Evolutionary conservation across 2,329 filamentous ascomycete genomes (phyloP).

Genomic region (Fusarium oxysporum): DNA sequence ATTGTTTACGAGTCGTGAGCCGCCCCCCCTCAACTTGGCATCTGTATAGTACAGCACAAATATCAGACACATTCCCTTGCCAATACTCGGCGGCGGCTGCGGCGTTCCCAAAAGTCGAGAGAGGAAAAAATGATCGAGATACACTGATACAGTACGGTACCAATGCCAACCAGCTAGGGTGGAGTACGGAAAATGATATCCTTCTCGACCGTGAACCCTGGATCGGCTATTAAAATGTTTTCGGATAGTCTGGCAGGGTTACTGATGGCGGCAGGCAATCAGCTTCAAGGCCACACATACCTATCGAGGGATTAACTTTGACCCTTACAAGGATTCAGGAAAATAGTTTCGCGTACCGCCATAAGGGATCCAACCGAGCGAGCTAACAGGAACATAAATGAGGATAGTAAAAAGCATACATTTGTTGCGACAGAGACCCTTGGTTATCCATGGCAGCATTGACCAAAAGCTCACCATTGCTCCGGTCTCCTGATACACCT

Average conservation of each 20-base stretch:
- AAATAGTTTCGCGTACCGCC: constrained; percentile 26
- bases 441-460: constrained; percentile 16
- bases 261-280: constrained; percentile 15
- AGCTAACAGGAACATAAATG: constrained; percentile 23
- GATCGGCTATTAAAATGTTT: constrained; percentile 31
- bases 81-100: constrained; percentile 19
- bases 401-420: background rate
- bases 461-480: constrained; percentile 19
- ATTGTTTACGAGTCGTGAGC: constrained; percentile 15
- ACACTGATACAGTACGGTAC: background rate
- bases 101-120: constrained; percentile 7
- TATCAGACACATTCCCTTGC: constrained; percentile 13
- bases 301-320: constrained; percentile 22
- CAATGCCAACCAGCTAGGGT: background rate
- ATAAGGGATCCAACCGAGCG: constrained; percentile 10
- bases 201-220: constrained; percentile 25
- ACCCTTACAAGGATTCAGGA: constrained; percentile 13
- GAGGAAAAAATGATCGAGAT: constrained; percentile 11
- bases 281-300: constrained; percentile 9
- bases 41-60: constrained; percentile 3
- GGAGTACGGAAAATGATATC: constrained; percentile 28
- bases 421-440: background rate
- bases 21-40: constrained; percentile 4
- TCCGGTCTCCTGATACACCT: constrained; percentile 18
- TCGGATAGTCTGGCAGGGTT: constrained; percentile 22